Evolutionary conservation across 768 basidiomycete species (phyloP).

Genomic region (Lactarius vividus): DNA sequence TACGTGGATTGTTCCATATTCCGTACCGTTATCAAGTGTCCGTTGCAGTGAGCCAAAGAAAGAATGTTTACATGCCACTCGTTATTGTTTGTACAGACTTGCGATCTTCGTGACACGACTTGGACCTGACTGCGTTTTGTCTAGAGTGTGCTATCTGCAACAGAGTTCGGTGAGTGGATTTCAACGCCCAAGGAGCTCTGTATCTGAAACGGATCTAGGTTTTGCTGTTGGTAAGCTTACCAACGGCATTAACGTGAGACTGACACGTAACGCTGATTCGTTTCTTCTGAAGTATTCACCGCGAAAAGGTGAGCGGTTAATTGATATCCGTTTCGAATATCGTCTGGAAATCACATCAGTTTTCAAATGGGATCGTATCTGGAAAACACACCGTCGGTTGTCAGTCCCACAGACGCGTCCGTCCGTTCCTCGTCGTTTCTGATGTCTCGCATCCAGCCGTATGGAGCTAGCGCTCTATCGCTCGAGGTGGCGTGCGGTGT

Average conservation of each 20-base stretch:
- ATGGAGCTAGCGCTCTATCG: conserved; percentile 2
- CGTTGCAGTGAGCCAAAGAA: conserved; percentile 15
- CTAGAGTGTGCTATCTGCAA: conserved; percentile 6
- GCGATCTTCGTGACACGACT: neutral
- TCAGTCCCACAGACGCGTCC: neutral
- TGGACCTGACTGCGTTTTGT: neutral
- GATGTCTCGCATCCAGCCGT: conserved; percentile 5
- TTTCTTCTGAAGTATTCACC: neutral
- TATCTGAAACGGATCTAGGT: neutral
- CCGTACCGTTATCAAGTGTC: neutral
- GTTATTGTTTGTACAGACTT: conserved; percentile 8
- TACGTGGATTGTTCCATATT: neutral
- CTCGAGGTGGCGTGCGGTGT: conserved; percentile 15
- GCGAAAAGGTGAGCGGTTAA: neutral
- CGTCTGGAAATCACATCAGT: neutral
- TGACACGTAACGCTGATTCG: neutral
- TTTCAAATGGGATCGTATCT: neutral
- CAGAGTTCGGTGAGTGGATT: conserved; percentile 14
- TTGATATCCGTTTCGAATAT: neutral
- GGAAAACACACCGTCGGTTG: neutral
- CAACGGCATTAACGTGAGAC: no score
- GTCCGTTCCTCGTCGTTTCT: neutral
- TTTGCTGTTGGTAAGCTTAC: conserved; percentile 9
- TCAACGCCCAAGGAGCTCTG: neutral
- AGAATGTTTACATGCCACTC: conserved; percentile 7